Base-by-base conservation (phyloP, 768 basidiomycete genomes). In the Mycena galopus region DNA sequence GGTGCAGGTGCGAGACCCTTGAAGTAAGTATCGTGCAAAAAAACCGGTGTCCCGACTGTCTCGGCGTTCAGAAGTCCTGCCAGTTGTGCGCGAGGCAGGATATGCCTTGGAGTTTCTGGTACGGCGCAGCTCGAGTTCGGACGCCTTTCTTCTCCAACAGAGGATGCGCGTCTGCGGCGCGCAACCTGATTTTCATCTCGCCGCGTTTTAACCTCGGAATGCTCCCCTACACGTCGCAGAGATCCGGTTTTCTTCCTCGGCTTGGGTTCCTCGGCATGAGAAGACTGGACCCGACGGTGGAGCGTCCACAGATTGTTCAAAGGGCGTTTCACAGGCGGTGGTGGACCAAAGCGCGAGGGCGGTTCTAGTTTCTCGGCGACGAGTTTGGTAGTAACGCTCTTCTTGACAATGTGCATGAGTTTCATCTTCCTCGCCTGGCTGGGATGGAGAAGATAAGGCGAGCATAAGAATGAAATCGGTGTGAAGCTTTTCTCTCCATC, bases 401-500 rank as follows among this genome's bases (percentile, higher is more conserved):
- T 95, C 81, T 86, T 90, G 78, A 95, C 83, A 51, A 94, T 85
- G 25, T 94, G 91, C 81, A 95, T 88, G 44, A 96, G 79, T 32
- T 86, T 87, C 63, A 92, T 82, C 80, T 90, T 93, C 81, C 88
- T 90, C 47, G 90, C 93, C 79, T 92, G 91, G 6, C 84, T 79
- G 0, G 89, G 88, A 70, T 90, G 87, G 32, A 95, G 85, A 6
- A 94, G 81, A 65, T 86, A 84, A 0, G 94, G 93, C 4, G 93
- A 91, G 77, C 94, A 96, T 21, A 90, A 88, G 79, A 95, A 95
- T 21, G 88, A 88, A 27, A 95, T 80, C 3, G 94, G 94, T 2
- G 90, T 93, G 67, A 95, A 77, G 2, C 84, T 85, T 82, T 92
- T 94, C 81, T 96, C 95, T 19, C 92, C 93, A 8, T 86, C 83